These are phyloP conservation scores for Penicillium palitans DNA, from an alignment of 2,329 filamentous ascomycete species.

Conservation along the genomic window DNA sequence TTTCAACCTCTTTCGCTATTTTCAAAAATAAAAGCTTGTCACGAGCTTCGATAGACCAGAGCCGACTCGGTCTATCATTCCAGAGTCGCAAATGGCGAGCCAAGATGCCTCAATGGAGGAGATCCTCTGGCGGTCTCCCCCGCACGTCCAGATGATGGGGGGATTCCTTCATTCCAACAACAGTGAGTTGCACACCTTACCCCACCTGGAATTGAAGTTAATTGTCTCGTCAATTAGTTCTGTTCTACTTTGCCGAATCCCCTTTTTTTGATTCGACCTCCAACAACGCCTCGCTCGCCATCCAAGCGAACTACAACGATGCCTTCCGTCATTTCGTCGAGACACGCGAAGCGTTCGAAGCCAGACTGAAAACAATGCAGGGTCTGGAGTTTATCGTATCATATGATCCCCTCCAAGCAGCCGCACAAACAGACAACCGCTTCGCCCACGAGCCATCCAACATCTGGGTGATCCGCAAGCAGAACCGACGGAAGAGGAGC, in stretches of 20 bases:
- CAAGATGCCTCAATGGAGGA: slow-evolving; percentile 45
- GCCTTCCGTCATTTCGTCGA: slow-evolving; percentile 52
- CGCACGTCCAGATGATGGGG: slow-evolving; percentile 49
- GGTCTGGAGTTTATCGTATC: slow-evolving; percentile 62
- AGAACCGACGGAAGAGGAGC: slow-evolving; percentile 50
- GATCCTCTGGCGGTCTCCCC: slow-evolving; percentile 48
- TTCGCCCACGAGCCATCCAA: slow-evolving; percentile 49
- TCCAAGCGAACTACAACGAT: slow-evolving; percentile 53
- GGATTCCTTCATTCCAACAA: slow-evolving; percentile 49
- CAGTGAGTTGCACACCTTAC: slow-evolving; percentile 31
- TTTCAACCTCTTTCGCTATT: background rate
- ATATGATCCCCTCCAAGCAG: slow-evolving; percentile 55
- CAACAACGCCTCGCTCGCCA: slow-evolving; percentile 59
- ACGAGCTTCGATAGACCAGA: background rate
- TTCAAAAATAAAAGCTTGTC: background rate
- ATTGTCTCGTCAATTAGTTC: slow-evolving; percentile 42
- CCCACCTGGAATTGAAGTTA: background rate
- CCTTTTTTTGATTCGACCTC: slow-evolving; percentile 64
- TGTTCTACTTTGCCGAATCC: slow-evolving; percentile 63
- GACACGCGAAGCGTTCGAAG: slow-evolving; percentile 59
- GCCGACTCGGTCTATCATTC: background rate
- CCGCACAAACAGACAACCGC: slow-evolving; percentile 42
- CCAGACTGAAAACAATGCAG: slow-evolving; percentile 53
- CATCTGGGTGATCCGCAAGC: slow-evolving; percentile 63
- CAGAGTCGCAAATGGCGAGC: slow-evolving; percentile 31